Base-by-base conservation (phyloP, 305 asterid species). In the Rubia peregrina region DNA sequence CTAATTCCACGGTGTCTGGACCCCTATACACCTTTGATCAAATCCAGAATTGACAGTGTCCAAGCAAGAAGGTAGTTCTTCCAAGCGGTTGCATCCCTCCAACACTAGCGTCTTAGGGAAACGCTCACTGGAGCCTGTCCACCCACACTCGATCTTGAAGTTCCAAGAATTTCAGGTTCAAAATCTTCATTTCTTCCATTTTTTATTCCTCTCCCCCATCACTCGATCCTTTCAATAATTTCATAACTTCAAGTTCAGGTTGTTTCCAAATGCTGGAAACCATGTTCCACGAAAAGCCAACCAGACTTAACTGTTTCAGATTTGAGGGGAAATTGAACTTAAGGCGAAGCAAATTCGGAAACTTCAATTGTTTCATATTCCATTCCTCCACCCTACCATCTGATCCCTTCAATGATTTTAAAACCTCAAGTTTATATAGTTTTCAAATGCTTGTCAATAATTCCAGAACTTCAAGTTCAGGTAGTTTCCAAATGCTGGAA, bases 351-450 rank as follows among this genome's bases (percentile, higher is more conserved):
- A 73, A 46, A 12, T 16, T 22, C 12, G 51, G 63, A 51, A 73
- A 73, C n/a, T 73, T 66, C 14, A 65, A 59, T 14, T 73, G 66
- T 40, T 66, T 41, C 51, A 73, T 51, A 4, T 57, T 48, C 77
- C 77, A 66, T 7, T 14, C 33, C 24, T 40, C 11, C 30, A 36
- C 41, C 30, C 67, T 22, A n/a, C 5, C 17, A 43, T 55, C 17
- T 7, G 19, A n/a, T n/a, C 1, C 61, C 11, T n/a, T 21, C 5
- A 5, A n/a, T n/a, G n/a, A n/a, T n/a, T n/a, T n/a, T n/a, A n/a
- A n/a, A n/a, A n/a, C n/a, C n/a, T n/a, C n/a, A n/a, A n/a, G n/a
- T n/a, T n/a, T n/a, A n/a, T n/a, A n/a, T n/a, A n/a, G n/a, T n/a
- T n/a, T n/a, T n/a, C n/a, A n/a, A n/a, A n/a, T n/a, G n/a, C n/a